A percentile compares a stretch with the other conserved stretches of the same genome.
These are phyloP conservation scores for Claviceps humidiphila DNA, from an alignment of 2,329 filamentous ascomycete species.

Conservation along the genomic window DNA sequence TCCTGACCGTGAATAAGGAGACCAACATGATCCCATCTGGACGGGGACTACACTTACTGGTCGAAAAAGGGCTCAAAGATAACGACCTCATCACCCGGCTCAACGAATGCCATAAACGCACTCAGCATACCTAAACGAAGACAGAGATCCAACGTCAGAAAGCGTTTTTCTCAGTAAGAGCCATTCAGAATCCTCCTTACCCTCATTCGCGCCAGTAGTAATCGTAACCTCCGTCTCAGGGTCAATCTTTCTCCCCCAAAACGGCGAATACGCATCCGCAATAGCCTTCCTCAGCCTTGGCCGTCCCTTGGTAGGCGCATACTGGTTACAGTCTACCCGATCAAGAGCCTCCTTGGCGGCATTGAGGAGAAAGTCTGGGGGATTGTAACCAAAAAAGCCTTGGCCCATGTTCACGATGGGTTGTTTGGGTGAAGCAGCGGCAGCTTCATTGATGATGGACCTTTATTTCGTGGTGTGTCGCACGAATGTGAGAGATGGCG, in stretches of 20 bases:
- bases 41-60: conserved; percentile 40
- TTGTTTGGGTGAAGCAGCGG: conserved; percentile 47
- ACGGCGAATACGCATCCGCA: conserved; percentile 80
- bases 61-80: conserved; percentile 98
- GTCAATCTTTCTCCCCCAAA: conserved; percentile 70
- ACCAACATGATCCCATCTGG: too few species aligned
- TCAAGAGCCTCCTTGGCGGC: conserved; percentile 85
- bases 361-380: conserved; percentile 77
- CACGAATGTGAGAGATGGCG: background rate
- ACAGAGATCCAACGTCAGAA: background rate
- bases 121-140: conserved; percentile 58
- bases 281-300: conserved; percentile 87
- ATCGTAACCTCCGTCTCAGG: conserved; percentile 90
- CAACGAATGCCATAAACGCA: conserved; percentile 95
- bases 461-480: conserved; percentile 18
- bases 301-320: conserved; percentile 87
- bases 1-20: background rate
- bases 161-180: background rate
- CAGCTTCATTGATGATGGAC: conserved; percentile 55
- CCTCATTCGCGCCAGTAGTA: conserved; percentile 83
- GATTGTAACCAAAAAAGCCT: conserved; percentile 84
- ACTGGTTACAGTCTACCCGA: conserved; percentile 94
- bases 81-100: conserved; percentile 90
- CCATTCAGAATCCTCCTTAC: background rate
- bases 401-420: conserved; percentile 54